phyloP scores from a whole-genome alignment of 495 filamentous ascomycete genomes.

The Hypomontagnella monticulosa region DNA sequence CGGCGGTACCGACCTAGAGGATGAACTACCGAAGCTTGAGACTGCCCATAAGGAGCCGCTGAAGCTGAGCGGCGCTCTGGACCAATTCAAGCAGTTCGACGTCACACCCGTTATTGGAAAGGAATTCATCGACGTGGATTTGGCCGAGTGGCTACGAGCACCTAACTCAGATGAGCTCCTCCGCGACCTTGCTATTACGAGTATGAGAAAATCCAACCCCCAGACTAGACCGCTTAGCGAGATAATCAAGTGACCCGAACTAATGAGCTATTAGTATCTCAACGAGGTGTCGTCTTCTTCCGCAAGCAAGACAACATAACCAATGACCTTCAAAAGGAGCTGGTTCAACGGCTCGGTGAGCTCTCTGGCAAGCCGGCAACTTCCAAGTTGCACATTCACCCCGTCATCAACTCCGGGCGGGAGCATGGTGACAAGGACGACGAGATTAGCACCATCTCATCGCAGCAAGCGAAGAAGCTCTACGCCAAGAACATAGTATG shows the following conservation, averaged over 20 bases:
- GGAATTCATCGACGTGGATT: slow-evolving; percentile 67
- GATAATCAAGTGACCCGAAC: neutral
- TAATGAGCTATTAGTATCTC: slow-evolving; percentile 76
- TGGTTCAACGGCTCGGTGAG: slow-evolving; percentile 71
- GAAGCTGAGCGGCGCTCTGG: slow-evolving; percentile 60
- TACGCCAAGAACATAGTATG: slow-evolving; percentile 53
- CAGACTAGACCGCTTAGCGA: slow-evolving; percentile 17
- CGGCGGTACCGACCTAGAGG: slow-evolving; percentile 23
- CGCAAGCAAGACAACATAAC: slow-evolving; percentile 73
- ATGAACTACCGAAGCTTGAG: slow-evolving; percentile 35
- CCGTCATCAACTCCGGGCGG: slow-evolving; percentile 69
- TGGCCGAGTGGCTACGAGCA: slow-evolving; percentile 68
- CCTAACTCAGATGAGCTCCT: slow-evolving; percentile 73
- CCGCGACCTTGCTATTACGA: slow-evolving; percentile 71
- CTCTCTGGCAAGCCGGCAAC: slow-evolving; percentile 72
- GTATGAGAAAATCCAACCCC: slow-evolving; percentile 63
- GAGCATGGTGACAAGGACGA: slow-evolving; percentile 68
- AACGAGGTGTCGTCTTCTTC: slow-evolving; percentile 85
- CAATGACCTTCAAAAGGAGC: slow-evolving; percentile 73
- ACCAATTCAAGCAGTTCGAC: slow-evolving; percentile 68
- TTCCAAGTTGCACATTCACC: slow-evolving; percentile 79
- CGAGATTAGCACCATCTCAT: slow-evolving; percentile 79
- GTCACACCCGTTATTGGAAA: slow-evolving; percentile 74
- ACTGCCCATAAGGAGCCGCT: slow-evolving; percentile 53
- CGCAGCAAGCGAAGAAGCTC: slow-evolving; percentile 64